Conservation (phyloP, 139 green algal genomes). For the Picochlorum sp. region DNA sequence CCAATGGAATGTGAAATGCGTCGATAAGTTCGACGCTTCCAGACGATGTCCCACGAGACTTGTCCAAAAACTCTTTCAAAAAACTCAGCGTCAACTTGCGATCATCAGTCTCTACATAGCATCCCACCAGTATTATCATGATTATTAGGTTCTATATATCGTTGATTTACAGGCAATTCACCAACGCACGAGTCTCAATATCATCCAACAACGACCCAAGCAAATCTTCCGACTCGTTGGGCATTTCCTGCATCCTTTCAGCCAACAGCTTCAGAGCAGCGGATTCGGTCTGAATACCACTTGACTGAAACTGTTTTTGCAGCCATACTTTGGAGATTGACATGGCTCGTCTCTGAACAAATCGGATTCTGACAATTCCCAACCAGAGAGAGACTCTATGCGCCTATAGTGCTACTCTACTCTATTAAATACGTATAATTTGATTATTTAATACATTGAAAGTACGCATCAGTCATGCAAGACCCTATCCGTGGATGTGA, state of each 20-base stretch:
- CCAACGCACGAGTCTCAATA: conserved; percentile 20
- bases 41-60: background rate
- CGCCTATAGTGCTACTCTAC: background rate
- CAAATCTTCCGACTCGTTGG: conserved; percentile 18
- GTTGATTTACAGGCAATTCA: background rate
- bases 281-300: conserved; percentile 27
- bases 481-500: too few relatives aligned
- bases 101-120: conserved; percentile 19
- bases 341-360: background rate
- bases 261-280: conserved; percentile 27
- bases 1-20: conserved; percentile 46
- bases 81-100: conserved; percentile 21
- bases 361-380: too few relatives aligned
- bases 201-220: conserved; percentile 30
- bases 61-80: conserved; percentile 27
- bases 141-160: too few relatives aligned
- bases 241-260: conserved; percentile 2
- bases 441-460: background rate
- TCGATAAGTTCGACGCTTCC: conserved; percentile 31
- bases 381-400: too few relatives aligned
- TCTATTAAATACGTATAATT: too few relatives aligned
- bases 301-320: conserved; percentile 33
- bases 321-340: conserved; percentile 18
- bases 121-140: background rate
- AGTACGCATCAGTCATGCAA: background rate